Conservation (phyloP, 257 asterid species). For the Nicotiana sylvestris region DNA sequence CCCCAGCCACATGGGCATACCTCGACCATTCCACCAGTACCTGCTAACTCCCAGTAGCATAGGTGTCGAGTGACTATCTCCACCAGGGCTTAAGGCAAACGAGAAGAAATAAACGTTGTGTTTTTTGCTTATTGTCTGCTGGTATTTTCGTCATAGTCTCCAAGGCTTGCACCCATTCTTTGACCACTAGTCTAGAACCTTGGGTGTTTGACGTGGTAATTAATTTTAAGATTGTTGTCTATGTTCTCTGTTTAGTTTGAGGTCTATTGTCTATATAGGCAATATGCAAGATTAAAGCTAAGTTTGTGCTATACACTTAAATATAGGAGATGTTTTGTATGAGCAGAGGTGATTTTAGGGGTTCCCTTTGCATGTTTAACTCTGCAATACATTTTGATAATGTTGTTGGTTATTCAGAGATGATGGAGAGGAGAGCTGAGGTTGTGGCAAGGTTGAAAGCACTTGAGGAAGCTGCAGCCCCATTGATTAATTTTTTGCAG, state of each 20-base stretch:
- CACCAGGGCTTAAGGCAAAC: too few species aligned
- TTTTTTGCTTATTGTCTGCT: too few species aligned
- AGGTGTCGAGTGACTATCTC: too few species aligned
- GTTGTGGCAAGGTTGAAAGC: conserved; percentile 89
- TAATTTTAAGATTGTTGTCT: background rate
- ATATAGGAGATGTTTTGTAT: background rate
- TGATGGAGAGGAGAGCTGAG: conserved; percentile 92
- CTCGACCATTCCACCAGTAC: too few species aligned
- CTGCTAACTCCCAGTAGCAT: too few species aligned
- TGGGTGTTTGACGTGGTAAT: background rate
- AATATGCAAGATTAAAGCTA: background rate
- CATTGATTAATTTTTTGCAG: conserved; percentile 73
- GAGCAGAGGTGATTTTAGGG: background rate
- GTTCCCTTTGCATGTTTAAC: background rate
- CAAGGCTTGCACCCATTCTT: too few species aligned
- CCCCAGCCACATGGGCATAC: too few species aligned
- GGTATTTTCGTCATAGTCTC: too few species aligned
- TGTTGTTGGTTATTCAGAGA: conserved; percentile 38
- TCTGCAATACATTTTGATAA: background rate
- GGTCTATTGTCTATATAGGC: background rate
- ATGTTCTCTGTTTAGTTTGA: background rate
- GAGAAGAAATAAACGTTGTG: too few species aligned
- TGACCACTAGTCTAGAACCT: too few species aligned
- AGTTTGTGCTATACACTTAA: background rate
- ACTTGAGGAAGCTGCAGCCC: conserved; percentile 90